Conservation (phyloP, 768 basidiomycete genomes). For the Lepiota venenata region DNA sequence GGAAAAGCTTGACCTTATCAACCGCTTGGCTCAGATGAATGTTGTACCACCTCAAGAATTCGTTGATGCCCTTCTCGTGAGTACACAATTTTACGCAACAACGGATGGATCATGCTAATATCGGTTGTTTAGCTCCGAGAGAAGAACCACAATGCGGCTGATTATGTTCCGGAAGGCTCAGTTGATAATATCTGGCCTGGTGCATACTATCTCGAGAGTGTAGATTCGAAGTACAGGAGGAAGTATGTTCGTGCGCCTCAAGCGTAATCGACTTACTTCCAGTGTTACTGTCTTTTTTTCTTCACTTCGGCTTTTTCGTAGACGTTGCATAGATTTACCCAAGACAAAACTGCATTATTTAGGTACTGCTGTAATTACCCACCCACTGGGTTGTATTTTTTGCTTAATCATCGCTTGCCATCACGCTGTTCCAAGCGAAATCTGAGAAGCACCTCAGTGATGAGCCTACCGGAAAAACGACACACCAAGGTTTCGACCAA, state of each 20-base stretch:
- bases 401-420: background rate
- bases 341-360: conserved; percentile 5
- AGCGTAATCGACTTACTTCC: conserved; percentile 25
- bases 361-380: conserved; percentile 10
- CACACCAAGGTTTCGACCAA: conserved; percentile 15
- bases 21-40: conserved; percentile 79
- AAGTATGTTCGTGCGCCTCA: conserved; percentile 64
- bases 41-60: conserved; percentile 93
- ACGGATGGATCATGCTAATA: conserved; percentile 9
- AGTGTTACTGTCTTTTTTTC: background rate
- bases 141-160: conserved; percentile 89
- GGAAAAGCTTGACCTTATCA: conserved; percentile 76
- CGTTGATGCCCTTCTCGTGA: conserved; percentile 73
- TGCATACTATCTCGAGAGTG: conserved; percentile 85
- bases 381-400: conserved; percentile 12
- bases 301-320: conserved; percentile 2
- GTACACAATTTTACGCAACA: conserved; percentile 20
- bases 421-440: background rate
- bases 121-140: conserved; percentile 67
- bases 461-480: conserved; percentile 13
- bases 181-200: conserved; percentile 94
- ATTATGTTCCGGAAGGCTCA: conserved; percentile 82
- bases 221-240: conserved; percentile 90
- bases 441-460: background rate
- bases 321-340: conserved; percentile 9